phyloP scores from a whole-genome alignment of 345 rosid genomes.

The Odontarrhena argentea region DNA sequence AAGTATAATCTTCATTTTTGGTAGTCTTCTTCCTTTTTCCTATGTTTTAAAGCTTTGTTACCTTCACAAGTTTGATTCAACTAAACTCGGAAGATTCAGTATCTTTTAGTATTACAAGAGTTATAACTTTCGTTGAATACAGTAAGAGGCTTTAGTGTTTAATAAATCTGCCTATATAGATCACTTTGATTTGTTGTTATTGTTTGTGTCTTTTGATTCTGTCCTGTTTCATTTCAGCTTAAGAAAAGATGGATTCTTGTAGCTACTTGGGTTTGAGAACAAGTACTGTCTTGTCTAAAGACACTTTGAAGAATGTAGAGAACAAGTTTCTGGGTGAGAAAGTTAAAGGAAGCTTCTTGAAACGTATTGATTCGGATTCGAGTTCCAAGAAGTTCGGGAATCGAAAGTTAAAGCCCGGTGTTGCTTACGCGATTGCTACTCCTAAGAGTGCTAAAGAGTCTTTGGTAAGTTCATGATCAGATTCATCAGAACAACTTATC shows the following conservation, averaged over 20 bases:
- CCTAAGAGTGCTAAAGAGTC: slow-evolving; percentile 60
- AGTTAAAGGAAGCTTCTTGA: slow-evolving; percentile 50
- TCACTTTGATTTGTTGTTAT: slow-evolving; percentile 6
- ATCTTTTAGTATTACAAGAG: neutral
- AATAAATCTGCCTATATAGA: neutral
- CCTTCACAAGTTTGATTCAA: slow-evolving; percentile 15
- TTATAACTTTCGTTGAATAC: neutral
- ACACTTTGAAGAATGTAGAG: slow-evolving; percentile 45
- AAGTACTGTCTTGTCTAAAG: slow-evolving; percentile 45
- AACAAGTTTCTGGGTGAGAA: slow-evolving; percentile 64
- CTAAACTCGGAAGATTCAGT: slow-evolving; percentile 11
- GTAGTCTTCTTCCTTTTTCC: slow-evolving; percentile 16
- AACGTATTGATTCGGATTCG: slow-evolving; percentile 43
- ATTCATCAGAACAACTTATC: neutral
- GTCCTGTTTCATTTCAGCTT: slow-evolving; percentile 27
- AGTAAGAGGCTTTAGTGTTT: neutral
- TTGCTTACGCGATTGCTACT: slow-evolving; percentile 65
- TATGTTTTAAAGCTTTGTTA: slow-evolving; percentile 9
- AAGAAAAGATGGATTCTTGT: slow-evolving; percentile 61
- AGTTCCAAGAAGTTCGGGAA: slow-evolving; percentile 41
- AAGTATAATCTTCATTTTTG: neutral
- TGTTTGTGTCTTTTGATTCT: slow-evolving; percentile 22
- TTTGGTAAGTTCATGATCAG: slow-evolving; percentile 48
- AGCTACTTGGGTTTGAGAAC: slow-evolving; percentile 49
- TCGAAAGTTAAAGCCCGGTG: slow-evolving; percentile 52